Conservation (phyloP, 306 rosid species). For the Citrullus amarus region DNA sequence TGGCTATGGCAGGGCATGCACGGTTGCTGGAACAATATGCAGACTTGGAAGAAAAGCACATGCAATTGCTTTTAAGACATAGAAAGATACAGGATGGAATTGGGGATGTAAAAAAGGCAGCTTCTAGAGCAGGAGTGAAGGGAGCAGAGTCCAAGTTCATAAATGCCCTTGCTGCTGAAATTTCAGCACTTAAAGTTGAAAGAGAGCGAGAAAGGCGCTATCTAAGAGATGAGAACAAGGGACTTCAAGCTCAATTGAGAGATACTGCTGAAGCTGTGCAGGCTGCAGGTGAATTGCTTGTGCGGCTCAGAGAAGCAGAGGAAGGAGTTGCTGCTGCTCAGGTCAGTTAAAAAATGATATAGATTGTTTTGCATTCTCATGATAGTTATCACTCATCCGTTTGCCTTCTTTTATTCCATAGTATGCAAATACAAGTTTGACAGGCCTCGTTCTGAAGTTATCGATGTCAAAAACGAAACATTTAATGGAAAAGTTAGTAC, state of each 20-base stretch:
- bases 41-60: constrained; percentile 94
- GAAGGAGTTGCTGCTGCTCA: constrained; percentile 65
- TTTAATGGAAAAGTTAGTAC: not conserved
- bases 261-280: constrained; percentile 98
- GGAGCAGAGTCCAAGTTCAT: constrained; percentile 91
- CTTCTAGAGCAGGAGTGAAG: constrained; percentile 84
- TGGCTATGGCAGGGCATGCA: constrained; percentile 85
- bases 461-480: not conserved
- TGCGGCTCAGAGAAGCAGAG: constrained; percentile 89
- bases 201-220: constrained; percentile 79
- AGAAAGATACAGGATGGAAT: constrained; percentile 78
- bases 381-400: not conserved
- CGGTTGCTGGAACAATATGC: constrained; percentile 86
- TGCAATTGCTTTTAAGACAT: constrained; percentile 76
- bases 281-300: constrained; percentile 96
- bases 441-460: not conserved
- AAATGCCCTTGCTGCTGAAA: constrained; percentile 92
- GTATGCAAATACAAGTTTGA: not conserved
- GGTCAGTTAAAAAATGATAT: constrained; percentile 28
- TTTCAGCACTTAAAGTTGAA: constrained; percentile 72
- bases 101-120: constrained; percentile 91
- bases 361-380: not conserved
- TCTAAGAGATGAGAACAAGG: constrained; percentile 76
- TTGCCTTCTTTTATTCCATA: not conserved
- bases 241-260: constrained; percentile 87